A percentile compares a stretch with the other conserved stretches of the same genome.
These are phyloP conservation scores for Marasmius sp. DNA, from an alignment of 1,284 basidiomycete genomes.

Conservation along the genomic window DNA sequence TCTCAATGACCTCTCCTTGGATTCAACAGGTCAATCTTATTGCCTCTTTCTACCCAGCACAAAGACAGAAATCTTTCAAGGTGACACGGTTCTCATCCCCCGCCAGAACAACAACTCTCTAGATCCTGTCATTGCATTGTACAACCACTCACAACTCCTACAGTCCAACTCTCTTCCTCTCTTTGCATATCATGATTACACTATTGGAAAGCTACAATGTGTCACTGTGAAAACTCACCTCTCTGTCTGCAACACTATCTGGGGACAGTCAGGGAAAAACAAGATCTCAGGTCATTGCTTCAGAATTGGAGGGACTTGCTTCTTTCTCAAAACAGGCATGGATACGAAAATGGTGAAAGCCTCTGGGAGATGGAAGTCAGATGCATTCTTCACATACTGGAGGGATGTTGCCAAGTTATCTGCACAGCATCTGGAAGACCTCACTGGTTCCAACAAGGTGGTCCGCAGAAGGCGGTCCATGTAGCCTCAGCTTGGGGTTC, in stretches of 20 bases:
- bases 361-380: not conserved
- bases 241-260: not conserved
- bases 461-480: not conserved
- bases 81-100: not conserved
- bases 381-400: not conserved
- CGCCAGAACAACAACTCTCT: not conserved
- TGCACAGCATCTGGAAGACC: not conserved
- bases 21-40: not conserved
- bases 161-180: too few species aligned
- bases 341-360: not conserved
- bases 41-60: not conserved
- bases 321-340: not conserved
- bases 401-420: not conserved
- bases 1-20: not conserved
- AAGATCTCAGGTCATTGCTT: not conserved
- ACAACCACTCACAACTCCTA: not conserved
- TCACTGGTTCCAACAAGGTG: not conserved
- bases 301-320: not conserved
- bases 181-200: not conserved
- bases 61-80: not conserved
- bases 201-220: not conserved
- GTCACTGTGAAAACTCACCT: not conserved
- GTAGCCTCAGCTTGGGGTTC: not conserved
- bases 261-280: not conserved
- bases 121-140: not conserved